Evolutionary conservation across 2,329 filamentous ascomycete genomes (phyloP), one percentile per base, ranked within the genome.

Genomic region (Mycosphaerella sp.): DNA sequence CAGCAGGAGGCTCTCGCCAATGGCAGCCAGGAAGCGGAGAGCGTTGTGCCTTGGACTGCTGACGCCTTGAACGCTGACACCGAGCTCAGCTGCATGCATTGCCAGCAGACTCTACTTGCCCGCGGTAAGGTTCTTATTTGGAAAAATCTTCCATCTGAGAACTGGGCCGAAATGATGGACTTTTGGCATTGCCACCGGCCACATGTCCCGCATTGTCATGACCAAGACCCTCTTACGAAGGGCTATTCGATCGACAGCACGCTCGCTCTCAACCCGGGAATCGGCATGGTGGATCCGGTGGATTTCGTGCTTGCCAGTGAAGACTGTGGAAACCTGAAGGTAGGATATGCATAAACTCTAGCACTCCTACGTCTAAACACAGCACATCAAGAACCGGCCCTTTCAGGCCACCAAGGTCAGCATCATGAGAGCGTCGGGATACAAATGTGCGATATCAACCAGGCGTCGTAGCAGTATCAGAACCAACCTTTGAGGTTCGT

Each of bases 81-180:
- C 13, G 53, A 59, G 17, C 44, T 71, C 9, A 52, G 37, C 16
- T 71, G 68, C 49, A 52, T 51, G 14, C 41, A 44, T 2, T 70
- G 67, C 50, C 40, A 53, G 10, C 44, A 56, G 14, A 49, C 62
- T 6, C 14, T 70, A 3, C 50, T 68, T 12, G 30, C 37, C 10
- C 54, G 51, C 16, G 56, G 61, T 34, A 46, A 72, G 81, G 49
- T 71, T 6, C 71, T 68, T 35, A 68, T 71, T 34, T 98, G 93
- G 91, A 95, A 91, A 70, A 89, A 98, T 64, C 73, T 98, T 14
- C 93, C 93, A 0, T 95, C 89, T 64, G 89, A 95, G 62, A 91
- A 95, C 64, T 98, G 93, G 93, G 94, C 93, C 0, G 93, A 98
- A 72, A 95, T 98, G 90, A 98, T 98, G 93, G 94, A 98, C 68